Evolutionary conservation across 1,284 basidiomycete species (phyloP), one percentile per base, ranked within the genome.

Genomic region (Malassezia vespertilionis): DNA sequence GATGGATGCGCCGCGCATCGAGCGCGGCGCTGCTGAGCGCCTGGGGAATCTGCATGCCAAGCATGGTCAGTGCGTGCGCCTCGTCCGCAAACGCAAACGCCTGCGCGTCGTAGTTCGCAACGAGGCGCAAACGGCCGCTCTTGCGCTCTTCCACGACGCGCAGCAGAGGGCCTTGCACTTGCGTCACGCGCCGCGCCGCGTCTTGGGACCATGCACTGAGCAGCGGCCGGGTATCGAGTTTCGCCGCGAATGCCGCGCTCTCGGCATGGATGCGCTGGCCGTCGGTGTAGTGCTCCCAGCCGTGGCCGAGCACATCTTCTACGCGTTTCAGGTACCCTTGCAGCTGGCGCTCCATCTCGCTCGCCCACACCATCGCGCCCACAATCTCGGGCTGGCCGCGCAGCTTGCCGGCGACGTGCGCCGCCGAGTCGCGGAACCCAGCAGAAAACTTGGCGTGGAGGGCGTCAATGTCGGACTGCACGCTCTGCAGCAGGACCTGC

Each of bases 251-350:
- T 0, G 87, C 84, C 5, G 81, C 76, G 44, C 81, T 84, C 72
- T 97, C 91, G 32, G 82, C 82, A 64, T 93, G 86, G 0, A 99
- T 82, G 65, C 90, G 89, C 72, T 95, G 88, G 5, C 93, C 93
- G 63, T 99, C 91, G n/a, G 91, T 88, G 61, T 97, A 97, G 53
- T 89, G 80, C 71, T 95, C 90, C 91, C 91, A 97, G 6, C 88
- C 90, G 72, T 88, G 89, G 8, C 91, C 93, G 10, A 99, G 82
- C 2, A 97, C 93, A 69, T 96, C 91, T 69, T 96, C 90, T 42
- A 97, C 91, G n/a, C 90, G 85, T 72, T 90, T 93, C 89, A 97
- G 96, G 75, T 96, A 96, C 2, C 86, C 83, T 57, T 85, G 78
- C 11, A 99, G 80, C 71, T 99, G 93, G 6, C 89, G 81, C 67